phyloP scores from a whole-genome alignment of 306 rosid species.

The Trifolium subterraneum region DNA sequence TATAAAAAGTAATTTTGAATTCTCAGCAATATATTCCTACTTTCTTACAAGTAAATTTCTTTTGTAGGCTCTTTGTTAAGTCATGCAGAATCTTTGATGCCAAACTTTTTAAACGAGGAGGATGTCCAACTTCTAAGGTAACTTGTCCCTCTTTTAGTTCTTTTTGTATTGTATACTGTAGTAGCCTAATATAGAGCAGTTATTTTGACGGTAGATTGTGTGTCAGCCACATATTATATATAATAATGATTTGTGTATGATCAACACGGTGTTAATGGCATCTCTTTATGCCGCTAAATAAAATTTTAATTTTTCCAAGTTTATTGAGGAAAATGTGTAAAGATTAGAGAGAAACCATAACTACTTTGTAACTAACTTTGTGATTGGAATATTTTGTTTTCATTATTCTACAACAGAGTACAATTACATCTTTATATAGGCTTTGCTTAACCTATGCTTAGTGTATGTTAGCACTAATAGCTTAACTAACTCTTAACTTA shows the following conservation, averaged over 20 bases:
- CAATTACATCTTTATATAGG: too few species aligned
- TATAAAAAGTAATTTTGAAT: conserved; percentile 22
- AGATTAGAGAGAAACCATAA: too few species aligned
- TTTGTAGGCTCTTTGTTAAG: conserved; percentile 88
- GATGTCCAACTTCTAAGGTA: conserved; percentile 93
- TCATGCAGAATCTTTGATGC: conserved; percentile 96
- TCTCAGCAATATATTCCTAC: conserved; percentile 30
- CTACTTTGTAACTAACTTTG: too few species aligned
- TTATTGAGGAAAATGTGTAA: conserved; percentile 13
- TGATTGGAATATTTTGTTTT: too few species aligned
- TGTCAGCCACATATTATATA: conserved; percentile 1
- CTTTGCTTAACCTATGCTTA: too few species aligned
- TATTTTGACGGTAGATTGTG: conserved; percentile 12
- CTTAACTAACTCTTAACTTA: too few species aligned
- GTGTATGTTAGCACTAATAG: too few species aligned
- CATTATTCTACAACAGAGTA: too few species aligned
- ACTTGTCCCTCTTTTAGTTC: conserved; percentile 29
- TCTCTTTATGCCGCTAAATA: conserved; percentile 30
- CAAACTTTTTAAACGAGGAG: conserved; percentile 75
- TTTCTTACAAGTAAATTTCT: conserved; percentile 46
- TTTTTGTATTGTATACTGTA: conserved; percentile 28
- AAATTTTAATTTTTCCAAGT: conserved; percentile 1
- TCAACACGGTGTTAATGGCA: conserved; percentile 7
- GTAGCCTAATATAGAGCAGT: conserved; percentile 36
- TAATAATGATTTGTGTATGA: conserved; percentile 16